Evolutionary conservation across 2,329 filamentous ascomycete genomes (phyloP), one percentile per base, ranked within the genome.

Genomic region (Fusarium sp.): DNA sequence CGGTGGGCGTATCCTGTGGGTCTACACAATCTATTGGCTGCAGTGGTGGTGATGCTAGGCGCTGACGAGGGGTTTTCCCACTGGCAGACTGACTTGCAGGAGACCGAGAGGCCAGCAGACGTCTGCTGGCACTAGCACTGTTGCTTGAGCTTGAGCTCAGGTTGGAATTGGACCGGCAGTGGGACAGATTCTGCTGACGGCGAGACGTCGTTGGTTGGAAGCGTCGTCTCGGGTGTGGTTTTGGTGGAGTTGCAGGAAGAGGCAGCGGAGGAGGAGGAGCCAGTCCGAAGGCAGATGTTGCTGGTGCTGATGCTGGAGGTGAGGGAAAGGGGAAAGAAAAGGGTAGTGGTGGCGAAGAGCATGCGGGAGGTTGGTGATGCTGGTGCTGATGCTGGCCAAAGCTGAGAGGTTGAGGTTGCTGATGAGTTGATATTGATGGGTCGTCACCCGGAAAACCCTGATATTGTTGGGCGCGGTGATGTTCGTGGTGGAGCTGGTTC

Each of bases 51-150:
- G 49, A 54, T 71, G 58, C 58, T 61, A 70, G 65, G 55, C 72
- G 72, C 70, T 75, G 72, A 72, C 72, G 72, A 75, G 72, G 72
- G 72, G 70, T 41, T 53, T 70, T 70, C 40, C 67, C 67, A 71
- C 54, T 65, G 67, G 52, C 29, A 61, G 68, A 70, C 53, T 68
- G 67, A 70, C 67, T 69, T 58, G 68, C 67, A 70, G 68, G 54
- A 64, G 67, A 64, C 32, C 67, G 62, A 48, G 67, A 70, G 67
- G 67, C 67, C 58, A 70, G 63, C 45, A 70, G 67, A 57, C 67
- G 66, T 57, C 66, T 70, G 60, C 45, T 64, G 62, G 62, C 52
- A 64, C 59, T 62, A 57, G 61, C 46, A 44, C 60, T 57, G 43
- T 57, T 56, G 44, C 62, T 63, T 43, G 67, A 67, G 58, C 30